Conservation (phyloP, 129 eudicot species). For the Flaveria robusta region DNA sequence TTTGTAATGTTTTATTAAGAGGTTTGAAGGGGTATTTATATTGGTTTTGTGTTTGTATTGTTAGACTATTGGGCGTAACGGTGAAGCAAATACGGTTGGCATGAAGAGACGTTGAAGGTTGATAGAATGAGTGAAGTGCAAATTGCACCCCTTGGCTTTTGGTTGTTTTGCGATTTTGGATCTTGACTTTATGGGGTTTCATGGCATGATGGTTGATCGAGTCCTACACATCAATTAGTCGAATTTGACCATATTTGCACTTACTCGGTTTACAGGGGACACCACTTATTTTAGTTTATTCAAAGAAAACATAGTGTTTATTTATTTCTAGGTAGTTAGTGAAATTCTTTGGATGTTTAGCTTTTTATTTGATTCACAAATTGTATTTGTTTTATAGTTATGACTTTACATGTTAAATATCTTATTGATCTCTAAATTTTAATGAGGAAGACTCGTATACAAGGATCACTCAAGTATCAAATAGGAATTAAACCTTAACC, state of each 20-base stretch:
- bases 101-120: constrained; percentile 19
- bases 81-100: constrained; percentile 7
- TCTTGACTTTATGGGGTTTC: constrained; percentile 13
- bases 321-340: neutral
- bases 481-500: neutral
- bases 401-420: too few species aligned
- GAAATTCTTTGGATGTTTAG: neutral
- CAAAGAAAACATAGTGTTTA: neutral
- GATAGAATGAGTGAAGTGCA: neutral
- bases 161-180: neutral
- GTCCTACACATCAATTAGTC: neutral
- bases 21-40: constrained; percentile 21
- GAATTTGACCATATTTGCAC: constrained; percentile 10
- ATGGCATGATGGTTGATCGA: neutral
- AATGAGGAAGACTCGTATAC: neutral
- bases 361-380: neutral
- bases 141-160: constrained; percentile 15
- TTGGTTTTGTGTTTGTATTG: neutral
- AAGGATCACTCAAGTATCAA: neutral
- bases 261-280: neutral
- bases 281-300: neutral
- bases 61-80: neutral
- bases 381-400: neutral
- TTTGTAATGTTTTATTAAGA: constrained; percentile 2
- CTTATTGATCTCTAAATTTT: neutral